These are phyloP conservation scores for Tuber melanosporum DNA, from an alignment of 495 filamentous ascomycete genomes.

Conservation along the genomic window DNA sequence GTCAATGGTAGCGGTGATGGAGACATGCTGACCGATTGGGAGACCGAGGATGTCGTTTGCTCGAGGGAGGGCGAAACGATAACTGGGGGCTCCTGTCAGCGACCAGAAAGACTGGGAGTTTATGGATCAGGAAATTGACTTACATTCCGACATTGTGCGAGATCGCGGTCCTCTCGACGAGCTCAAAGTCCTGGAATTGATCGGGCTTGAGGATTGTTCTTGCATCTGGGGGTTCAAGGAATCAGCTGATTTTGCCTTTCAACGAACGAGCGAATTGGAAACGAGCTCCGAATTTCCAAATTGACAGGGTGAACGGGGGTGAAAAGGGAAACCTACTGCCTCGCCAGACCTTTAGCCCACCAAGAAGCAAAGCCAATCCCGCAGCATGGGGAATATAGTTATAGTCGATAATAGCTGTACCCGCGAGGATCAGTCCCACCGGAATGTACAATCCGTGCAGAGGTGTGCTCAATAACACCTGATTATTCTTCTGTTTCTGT, in stretches of 20 bases:
- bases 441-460: constrained; percentile 79
- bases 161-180: constrained; percentile 84
- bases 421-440: constrained; percentile 69
- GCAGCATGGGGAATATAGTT: constrained; percentile 73
- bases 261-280: neutral
- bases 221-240: constrained; percentile 49
- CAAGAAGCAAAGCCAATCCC: constrained; percentile 54
- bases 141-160: constrained; percentile 96
- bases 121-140: constrained; percentile 21
- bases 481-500: constrained; percentile 23
- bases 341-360: constrained; percentile 57
- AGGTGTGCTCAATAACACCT: constrained; percentile 38
- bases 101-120: constrained; percentile 9
- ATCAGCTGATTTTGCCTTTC: constrained; percentile 35
- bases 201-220: constrained; percentile 79
- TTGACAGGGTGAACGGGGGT: neutral
- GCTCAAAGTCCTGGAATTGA: constrained; percentile 78
- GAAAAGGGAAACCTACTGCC: constrained; percentile 48
- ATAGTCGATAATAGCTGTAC: constrained; percentile 65
- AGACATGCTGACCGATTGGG: constrained; percentile 97
- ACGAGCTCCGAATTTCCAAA: neutral
- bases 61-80: constrained; percentile 79
- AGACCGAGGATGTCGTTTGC: constrained; percentile 80
- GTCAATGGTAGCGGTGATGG: constrained; percentile 73
- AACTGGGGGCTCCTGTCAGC: constrained; percentile 49